phyloP scores from a whole-genome alignment of 2,329 filamentous ascomycete species.

The Cladophialophora exuberans region DNA sequence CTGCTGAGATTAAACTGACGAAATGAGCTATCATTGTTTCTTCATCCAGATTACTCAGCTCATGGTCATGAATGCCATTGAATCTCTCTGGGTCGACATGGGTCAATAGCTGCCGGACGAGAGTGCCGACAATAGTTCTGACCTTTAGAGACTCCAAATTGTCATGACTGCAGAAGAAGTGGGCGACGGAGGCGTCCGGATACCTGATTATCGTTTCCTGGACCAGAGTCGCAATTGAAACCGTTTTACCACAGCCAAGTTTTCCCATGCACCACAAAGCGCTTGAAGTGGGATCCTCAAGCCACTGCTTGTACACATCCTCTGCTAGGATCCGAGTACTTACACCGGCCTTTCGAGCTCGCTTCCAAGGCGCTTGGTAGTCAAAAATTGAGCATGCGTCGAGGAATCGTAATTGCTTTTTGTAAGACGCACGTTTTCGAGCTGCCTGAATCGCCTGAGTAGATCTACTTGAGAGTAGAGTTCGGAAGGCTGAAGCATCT shows the following conservation, averaged over 20 bases:
- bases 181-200: slow-evolving; percentile 18
- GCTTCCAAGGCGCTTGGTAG: slow-evolving; percentile 29
- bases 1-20: neutral
- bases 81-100: slow-evolving; percentile 7
- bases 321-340: slow-evolving; percentile 25
- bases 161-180: slow-evolving; percentile 31
- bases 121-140: slow-evolving; percentile 30
- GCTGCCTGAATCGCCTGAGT: neutral
- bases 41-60: neutral
- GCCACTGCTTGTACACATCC: slow-evolving; percentile 23
- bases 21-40: slow-evolving; percentile 7
- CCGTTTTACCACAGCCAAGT: slow-evolving; percentile 33
- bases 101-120: slow-evolving; percentile 29
- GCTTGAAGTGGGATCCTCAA: slow-evolving; percentile 1
- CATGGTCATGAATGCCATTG: neutral
- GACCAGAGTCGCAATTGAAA: slow-evolving; percentile 30
- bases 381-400: slow-evolving; percentile 24
- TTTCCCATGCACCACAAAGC: slow-evolving; percentile 31
- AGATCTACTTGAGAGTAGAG: neutral
- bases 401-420: slow-evolving; percentile 5
- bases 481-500: slow-evolving; percentile 9
- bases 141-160: slow-evolving; percentile 27
- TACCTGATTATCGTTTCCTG: slow-evolving; percentile 18
- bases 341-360: slow-evolving; percentile 22
- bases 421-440: neutral